Evolutionary conservation across 73 alveolate genomes (phyloP), one percentile per base, ranked within the genome.

Genomic region (Halteria grandinella): DNA sequence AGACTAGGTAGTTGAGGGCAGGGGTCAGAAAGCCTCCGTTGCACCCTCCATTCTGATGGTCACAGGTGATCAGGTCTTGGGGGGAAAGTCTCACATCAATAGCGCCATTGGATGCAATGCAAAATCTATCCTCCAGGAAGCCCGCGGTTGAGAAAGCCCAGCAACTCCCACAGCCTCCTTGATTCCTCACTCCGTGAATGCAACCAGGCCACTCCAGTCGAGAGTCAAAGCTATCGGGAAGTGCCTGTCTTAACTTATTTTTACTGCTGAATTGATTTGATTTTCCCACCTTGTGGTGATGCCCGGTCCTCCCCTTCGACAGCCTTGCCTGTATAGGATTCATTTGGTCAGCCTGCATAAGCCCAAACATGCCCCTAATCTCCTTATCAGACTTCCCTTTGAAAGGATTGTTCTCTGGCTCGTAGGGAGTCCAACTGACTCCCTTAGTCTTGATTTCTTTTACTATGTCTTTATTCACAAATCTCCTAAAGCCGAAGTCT

Each of bases 111-210:
- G 82, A 66, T 6, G 50, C 43, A 49, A 89, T 90, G 52, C 98
- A 92, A 63, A 63, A 77, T 57, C 94, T 49, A 48, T 92, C 98
- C 21, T 87, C 58, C 58, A 92, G 80, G 44, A 86, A 83, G 43
- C 55, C 73, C 14, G 94, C 85, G 0, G 92, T 66, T 1, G 97
- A 87, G 57, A 89, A 81, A 10, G 98, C 98, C 96, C 95, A 92
- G 81, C 98, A 92, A n/a, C 92, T 83, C 4, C 95, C 95, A 71
- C 98, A 92, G 33, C 73, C 73, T 7, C 80, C 86, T 87, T 92
- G 89, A 34, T 92, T 79, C 50, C 94, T 89, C 55, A 92, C 86
- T 39, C 37, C 33, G 25, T 57, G 57, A 24, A 87, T 64, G 53
- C 95, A 91, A 37, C 72, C 37, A 41, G 94, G 88, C 89, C 89